Evolutionary conservation across 2,329 filamentous ascomycete genomes (phyloP).

Genomic region (Fusarium siculi): DNA sequence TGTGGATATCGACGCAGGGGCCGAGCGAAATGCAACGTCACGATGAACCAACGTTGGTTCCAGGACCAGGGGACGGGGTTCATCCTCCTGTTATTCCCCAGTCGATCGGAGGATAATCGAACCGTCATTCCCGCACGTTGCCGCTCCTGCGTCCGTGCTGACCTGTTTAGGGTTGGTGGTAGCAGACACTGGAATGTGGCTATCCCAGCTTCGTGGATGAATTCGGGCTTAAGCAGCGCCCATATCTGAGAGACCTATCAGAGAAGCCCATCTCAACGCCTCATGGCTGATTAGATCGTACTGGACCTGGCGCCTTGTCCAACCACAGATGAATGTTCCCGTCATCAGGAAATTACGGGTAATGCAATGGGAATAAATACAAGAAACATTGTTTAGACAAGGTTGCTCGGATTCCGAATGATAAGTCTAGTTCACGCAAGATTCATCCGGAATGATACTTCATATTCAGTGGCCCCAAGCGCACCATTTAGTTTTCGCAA

Average conservation of each 20-base stretch:
- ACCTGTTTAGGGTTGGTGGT: background rate
- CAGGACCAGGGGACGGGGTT: background rate
- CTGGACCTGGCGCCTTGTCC: background rate
- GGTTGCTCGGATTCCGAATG: background rate
- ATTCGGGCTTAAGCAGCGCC: background rate
- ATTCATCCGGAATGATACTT: background rate
- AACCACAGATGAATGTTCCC: background rate
- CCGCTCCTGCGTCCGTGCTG: background rate
- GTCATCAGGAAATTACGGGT: background rate
- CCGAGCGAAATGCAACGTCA: background rate
- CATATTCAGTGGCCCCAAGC: accelerated
- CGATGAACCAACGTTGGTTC: background rate
- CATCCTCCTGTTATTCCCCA: background rate
- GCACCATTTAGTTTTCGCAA: background rate
- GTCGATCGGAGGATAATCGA: background rate
- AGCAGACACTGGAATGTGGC: background rate
- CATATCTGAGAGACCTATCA: background rate
- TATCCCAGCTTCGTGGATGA: background rate
- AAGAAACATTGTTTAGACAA: background rate
- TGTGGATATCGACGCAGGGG: background rate
- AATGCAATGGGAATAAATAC: background rate
- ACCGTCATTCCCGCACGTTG: background rate
- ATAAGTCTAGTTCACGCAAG: accelerated
- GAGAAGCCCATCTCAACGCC: accelerated
- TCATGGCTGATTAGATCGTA: background rate